These are phyloP conservation scores for Boletus pseudo-olivaceus DNA, from an alignment of 768 basidiomycete species.

Conservation along the genomic window DNA sequence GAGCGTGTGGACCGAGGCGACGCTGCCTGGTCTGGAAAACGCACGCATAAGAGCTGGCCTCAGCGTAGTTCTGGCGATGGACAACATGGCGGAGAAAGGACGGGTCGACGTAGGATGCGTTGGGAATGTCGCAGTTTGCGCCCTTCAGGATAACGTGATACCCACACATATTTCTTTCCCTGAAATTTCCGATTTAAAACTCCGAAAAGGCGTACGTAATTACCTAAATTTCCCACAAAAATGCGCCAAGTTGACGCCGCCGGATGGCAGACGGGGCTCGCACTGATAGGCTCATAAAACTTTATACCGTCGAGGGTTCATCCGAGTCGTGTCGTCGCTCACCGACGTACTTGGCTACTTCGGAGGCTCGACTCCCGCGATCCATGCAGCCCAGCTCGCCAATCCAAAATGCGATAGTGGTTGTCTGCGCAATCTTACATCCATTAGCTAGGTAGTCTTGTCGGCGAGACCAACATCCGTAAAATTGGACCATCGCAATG, in stretches of 20 bases:
- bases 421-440: too few species aligned
- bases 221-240: background rate
- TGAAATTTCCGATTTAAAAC: background rate
- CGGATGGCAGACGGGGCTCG: background rate
- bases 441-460: background rate
- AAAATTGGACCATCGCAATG: background rate
- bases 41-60: constrained; percentile 46
- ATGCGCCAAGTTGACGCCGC: background rate
- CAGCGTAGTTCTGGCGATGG: constrained; percentile 41
- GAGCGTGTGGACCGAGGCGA: constrained; percentile 62
- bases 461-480: background rate
- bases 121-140: background rate
- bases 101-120: background rate
- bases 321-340: too few species aligned
- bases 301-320: constrained; percentile 19
- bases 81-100: constrained; percentile 39
- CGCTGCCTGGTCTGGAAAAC: constrained; percentile 39
- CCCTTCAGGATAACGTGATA: constrained; percentile 11
- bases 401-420: background rate
- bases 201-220: background rate
- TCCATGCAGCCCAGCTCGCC: background rate
- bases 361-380: background rate
- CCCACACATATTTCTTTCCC: background rate
- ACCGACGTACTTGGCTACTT: background rate
- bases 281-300: background rate